Evolutionary conservation across 1,139 yeast species (phyloP), one percentile per base, ranked within the genome.

Genomic region (Kodamaea fungicola): DNA sequence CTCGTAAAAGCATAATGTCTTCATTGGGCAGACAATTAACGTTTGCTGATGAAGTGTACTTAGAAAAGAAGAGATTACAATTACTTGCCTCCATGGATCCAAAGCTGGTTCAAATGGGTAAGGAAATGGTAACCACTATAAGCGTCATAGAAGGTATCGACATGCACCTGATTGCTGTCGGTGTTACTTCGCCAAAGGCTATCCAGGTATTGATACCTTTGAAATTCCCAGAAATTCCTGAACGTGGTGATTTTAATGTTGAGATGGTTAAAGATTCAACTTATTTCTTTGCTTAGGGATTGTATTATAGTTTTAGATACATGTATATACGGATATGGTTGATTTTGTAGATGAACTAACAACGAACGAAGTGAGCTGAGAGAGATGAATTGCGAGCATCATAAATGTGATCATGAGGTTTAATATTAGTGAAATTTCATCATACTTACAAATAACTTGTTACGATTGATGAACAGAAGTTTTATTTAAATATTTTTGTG

Each of bases 221-320:
- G 46, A 63, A 60, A 35, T 72, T 90, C 49, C 95, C 96, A 0
- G 73, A 70, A 0, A 77, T 89, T 30, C 97, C 97, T 9, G 65
- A 74, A 37, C 84, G 78, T 60, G 98, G 97, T 32, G 81, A 80
- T 24, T 87, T 90, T 54, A 95, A 90, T 55, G 95, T 92, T 31
- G 64, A 68, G 32, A 76, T 75, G 43, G 83, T 92, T 38, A 74
- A 75, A 51, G 75, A 81, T 33, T 86, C 96, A 42, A 74, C 74
- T 34, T 92, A 92, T 62, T 92, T 92, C 71, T 92, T 92, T 63
- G 66, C 76, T 32, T 71, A 51, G 12, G 19, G 19, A 16, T 16
- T 16, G 19, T 16, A 16, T 4, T 16, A 16, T 16, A 16, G 19
- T 16, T 16, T 16, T 16, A 16, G 19, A 16, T 16, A 16, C 19